Evolutionary conservation across 371 early-diverging fungal genomes (phyloP).

Genomic region (Apophysomyces trapeziformis): DNA sequence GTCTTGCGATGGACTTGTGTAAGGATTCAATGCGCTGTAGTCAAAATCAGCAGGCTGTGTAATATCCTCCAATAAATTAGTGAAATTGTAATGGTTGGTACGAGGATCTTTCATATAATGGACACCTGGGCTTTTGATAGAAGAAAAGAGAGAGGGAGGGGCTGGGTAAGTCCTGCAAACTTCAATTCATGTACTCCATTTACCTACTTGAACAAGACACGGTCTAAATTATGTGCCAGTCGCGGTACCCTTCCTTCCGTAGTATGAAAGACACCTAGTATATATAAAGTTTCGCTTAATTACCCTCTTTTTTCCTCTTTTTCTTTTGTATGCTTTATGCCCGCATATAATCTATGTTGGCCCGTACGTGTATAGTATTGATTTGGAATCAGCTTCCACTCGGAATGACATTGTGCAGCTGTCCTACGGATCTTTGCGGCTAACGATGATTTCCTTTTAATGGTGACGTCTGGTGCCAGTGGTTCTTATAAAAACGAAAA

Average conservation of each 20-base stretch:
- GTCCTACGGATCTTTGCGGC: neutral
- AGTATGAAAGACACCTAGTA: too few species aligned
- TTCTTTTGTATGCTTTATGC: neutral
- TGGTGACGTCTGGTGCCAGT: neutral
- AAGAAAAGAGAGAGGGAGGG: neutral
- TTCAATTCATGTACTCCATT: neutral
- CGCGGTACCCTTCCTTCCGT: constrained; percentile 27
- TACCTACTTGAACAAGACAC: constrained; percentile 78
- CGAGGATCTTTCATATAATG: constrained; percentile 85
- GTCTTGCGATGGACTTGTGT: constrained; percentile 83
- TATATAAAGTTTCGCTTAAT: neutral
- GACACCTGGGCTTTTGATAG: constrained; percentile 72
- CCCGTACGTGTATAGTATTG: neutral
- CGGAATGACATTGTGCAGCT: neutral
- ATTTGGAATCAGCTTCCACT: neutral
- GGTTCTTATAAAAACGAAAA: neutral
- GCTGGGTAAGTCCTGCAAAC: too few species aligned
- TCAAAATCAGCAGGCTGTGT: constrained; percentile 82
- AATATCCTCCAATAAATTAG: constrained; percentile 76
- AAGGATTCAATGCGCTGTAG: constrained; percentile 76
- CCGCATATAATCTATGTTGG: neutral
- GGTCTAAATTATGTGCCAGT: constrained; percentile 81
- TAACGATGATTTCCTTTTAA: neutral
- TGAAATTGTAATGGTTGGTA: constrained; percentile 79
- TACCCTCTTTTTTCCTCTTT: neutral